Base-by-base conservation (phyloP, 495 filamentous ascomycete species). In the Hypoxylon perforatum region DNA sequence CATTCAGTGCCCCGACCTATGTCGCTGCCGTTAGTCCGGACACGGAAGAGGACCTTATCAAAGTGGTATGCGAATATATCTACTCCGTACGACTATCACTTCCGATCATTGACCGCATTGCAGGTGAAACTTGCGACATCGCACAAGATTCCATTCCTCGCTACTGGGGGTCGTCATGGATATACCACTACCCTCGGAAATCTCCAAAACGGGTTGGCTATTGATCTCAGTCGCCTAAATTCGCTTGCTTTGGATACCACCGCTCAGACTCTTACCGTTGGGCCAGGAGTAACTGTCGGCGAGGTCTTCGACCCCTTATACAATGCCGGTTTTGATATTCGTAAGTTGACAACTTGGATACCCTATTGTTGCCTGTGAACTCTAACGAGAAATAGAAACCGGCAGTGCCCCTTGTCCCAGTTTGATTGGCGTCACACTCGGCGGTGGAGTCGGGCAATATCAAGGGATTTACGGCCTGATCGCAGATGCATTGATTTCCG, bases 381-480 rank as follows among this genome's bases (percentile, higher is more conserved):
- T 44, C 8, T 3, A 21, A 2, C 8, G 2, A 12, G n/a, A 10
- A 15, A 15, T 15, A 47, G 45, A 19, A 7, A 47, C 45, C 9
- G 45, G 45, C 11, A 2, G 12, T 4, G 14, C 9, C 22, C 15
- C 45, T 9, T 44, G 41, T 19, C 71, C 71, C 15, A 74, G 77
- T 11, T 19, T 77, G 1, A 46, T 78, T 51, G 78, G 79, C 8
- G 73, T 69, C 2, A 70, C 76, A 0, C 59, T 84, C 21, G 81
- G 82, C 11, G 81, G 63, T 12, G 81, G 80, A n/a, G 33, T 80
- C 2, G 78, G 80, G 4, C 45, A 22, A 15, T 57, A 74, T 7
- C 55, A 75, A 23, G 80, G 79, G 2, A 21, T 72, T 4, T 73
- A 76, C 49, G 81, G 82, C 7, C 57, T 80, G 4, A 67, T 67